Conservation (phyloP, 331 rosid species). For the Malus hybrid region DNA sequence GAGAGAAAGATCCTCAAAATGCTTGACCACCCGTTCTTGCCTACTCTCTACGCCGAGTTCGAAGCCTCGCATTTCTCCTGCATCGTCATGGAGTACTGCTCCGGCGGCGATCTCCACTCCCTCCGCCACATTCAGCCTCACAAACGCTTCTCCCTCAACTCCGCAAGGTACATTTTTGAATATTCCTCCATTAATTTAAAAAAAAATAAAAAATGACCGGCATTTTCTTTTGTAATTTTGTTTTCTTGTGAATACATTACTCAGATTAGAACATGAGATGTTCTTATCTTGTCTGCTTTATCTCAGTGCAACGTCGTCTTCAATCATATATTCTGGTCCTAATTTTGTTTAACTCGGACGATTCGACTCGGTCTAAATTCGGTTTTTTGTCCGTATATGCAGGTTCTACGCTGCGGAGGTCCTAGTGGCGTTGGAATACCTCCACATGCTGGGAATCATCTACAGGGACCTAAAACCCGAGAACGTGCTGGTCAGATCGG, state of each 20-base stretch:
- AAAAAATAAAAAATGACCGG: not conserved
- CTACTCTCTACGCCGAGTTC: conserved; percentile 84
- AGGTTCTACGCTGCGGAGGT: conserved; percentile 97
- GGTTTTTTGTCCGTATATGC: not conserved
- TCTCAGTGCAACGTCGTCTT: conserved; percentile 20
- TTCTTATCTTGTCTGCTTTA: conserved; percentile 36
- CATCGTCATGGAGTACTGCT: conserved; percentile 93
- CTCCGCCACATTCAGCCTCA: conserved; percentile 62
- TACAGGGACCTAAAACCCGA: conserved; percentile 95
- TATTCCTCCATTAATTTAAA: not conserved
- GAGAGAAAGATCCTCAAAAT: conserved; percentile 88
- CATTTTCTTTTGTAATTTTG: conserved; percentile 14
- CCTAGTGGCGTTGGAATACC: conserved; percentile 85
- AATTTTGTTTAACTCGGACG: not conserved
- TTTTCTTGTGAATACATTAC: conserved; percentile 17
- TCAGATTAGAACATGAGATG: conserved; percentile 16
- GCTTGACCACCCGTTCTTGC: conserved; percentile 92
- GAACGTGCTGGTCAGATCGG: conserved; percentile 90
- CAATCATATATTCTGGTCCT: not conserved
- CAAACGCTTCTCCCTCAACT: conserved; percentile 64
- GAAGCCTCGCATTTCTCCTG: conserved; percentile 92
- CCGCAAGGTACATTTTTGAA: conserved; percentile 54
- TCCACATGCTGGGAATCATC: conserved; percentile 95
- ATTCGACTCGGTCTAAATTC: conserved; percentile 3
- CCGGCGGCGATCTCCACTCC: conserved; percentile 91